phyloP scores from a whole-genome alignment of 129 eudicot species.

The Chrysanthemum seticuspe region DNA sequence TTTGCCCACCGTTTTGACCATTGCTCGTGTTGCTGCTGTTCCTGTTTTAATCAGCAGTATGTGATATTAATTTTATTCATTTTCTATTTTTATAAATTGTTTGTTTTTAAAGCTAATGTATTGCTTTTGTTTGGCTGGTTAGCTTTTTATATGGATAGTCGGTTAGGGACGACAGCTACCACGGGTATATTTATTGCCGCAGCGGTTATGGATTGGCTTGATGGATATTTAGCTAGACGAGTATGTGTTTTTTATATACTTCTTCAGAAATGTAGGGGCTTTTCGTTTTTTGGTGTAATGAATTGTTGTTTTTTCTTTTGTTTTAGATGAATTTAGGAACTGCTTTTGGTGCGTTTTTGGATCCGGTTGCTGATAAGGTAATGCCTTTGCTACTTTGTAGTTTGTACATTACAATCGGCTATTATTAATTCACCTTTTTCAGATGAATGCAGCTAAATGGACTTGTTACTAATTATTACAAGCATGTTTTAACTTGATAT shows the following conservation, averaged over 20 bases:
- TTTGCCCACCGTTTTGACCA: slow-evolving; percentile 81
- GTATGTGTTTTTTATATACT: slow-evolving; percentile 35
- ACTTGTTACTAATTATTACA: too few species aligned
- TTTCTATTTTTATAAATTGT: too few species aligned
- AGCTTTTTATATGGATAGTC: slow-evolving; percentile 81
- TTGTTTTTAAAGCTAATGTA: background rate
- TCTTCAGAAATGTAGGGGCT: background rate
- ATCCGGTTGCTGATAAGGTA: slow-evolving; percentile 99
- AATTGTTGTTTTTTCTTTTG: slow-evolving; percentile 6
- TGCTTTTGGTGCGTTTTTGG: slow-evolving; percentile 95
- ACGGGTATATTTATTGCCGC: slow-evolving; percentile 81
- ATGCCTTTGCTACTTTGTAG: too few species aligned
- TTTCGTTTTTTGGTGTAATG: background rate
- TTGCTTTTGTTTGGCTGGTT: slow-evolving; percentile 26
- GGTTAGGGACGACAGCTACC: slow-evolving; percentile 84
- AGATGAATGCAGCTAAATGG: too few species aligned
- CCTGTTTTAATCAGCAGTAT: slow-evolving; percentile 77
- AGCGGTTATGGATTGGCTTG: slow-evolving; percentile 96
- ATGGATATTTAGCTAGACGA: slow-evolving; percentile 93
- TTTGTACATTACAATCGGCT: background rate
- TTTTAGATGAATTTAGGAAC: slow-evolving; percentile 86
- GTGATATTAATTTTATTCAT: too few species aligned
- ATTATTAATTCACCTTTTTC: too few species aligned
- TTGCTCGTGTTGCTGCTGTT: slow-evolving; percentile 87
- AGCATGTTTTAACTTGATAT: too few species aligned